Percentiles rank a stretch among this genome's conserved stretches.
Conservation (phyloP, 768 basidiomycete species). For the Candolleomyces efflorescens region DNA sequence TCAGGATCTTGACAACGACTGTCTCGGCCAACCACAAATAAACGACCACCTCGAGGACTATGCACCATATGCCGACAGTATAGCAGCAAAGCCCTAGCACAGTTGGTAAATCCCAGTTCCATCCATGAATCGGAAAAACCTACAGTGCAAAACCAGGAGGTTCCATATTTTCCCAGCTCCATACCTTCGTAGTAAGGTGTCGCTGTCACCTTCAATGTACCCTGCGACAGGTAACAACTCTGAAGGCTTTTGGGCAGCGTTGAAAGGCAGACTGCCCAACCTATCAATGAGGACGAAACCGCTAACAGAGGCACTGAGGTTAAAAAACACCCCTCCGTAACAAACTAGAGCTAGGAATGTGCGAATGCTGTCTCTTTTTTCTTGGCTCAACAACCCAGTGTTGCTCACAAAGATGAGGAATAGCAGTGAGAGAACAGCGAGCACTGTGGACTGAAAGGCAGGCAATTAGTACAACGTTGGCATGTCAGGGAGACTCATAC, state of each 20-base stretch:
- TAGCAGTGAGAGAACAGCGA: conserved; percentile 15
- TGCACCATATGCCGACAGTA: conserved; percentile 14
- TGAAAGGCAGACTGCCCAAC: background rate
- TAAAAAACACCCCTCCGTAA: conserved; percentile 18
- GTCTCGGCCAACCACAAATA: conserved; percentile 18
- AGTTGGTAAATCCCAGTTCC: background rate
- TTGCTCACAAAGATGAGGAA: conserved; percentile 14
- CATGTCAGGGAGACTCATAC: conserved; percentile 8
- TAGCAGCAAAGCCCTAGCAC: conserved; percentile 18
- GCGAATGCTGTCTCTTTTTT: background rate
- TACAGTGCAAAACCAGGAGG: conserved; percentile 20
- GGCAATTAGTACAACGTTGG: background rate
- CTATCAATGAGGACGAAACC: background rate
- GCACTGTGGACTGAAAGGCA: conserved; percentile 15
- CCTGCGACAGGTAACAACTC: background rate
- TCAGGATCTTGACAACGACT: conserved; percentile 10
- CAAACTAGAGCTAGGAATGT: conserved; percentile 12
- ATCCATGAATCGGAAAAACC: background rate
- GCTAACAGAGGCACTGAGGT: background rate
- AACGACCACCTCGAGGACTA: conserved; percentile 17
- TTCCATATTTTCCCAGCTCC: conserved; percentile 18
- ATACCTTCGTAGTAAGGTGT: conserved; percentile 14
- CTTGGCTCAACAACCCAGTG: background rate
- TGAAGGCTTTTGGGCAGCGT: background rate
- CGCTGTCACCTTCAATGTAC: conserved; percentile 3